Percentiles rank a stretch among this genome's conserved stretches.
These are phyloP conservation scores for Dendrobium catenatum DNA, from an alignment of 106 monocot species.

Conservation along the genomic window DNA sequence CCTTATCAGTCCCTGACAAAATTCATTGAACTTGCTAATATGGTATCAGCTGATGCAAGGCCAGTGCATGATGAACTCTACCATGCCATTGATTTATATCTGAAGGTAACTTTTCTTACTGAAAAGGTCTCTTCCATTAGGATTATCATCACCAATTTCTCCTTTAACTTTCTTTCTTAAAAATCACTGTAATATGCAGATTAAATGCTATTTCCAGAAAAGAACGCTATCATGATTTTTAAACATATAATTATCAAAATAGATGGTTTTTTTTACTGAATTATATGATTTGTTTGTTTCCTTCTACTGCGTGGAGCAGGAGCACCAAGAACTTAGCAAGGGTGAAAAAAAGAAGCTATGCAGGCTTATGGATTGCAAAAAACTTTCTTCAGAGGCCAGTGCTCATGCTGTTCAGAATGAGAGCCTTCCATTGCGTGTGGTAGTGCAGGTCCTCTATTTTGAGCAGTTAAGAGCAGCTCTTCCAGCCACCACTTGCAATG, in stretches of 20 bases:
- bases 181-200: neutral
- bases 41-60: constrained; percentile 23
- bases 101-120: constrained; percentile 20
- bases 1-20: constrained; percentile 15
- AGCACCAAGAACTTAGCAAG: constrained; percentile 69
- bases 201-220: neutral
- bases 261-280: neutral
- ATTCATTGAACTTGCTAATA: constrained; percentile 29
- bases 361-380: constrained; percentile 66
- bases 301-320: constrained; percentile 29
- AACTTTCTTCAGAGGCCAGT: constrained; percentile 63
- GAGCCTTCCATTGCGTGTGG: constrained; percentile 68
- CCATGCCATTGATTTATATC: constrained; percentile 34
- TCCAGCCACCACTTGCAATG: constrained; percentile 8
- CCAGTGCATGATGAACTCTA: constrained; percentile 40
- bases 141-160: too few relatives aligned
- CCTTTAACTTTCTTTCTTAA: too few relatives aligned
- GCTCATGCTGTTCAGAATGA: constrained; percentile 89
- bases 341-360: constrained; percentile 82
- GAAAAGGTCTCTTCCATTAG: too few relatives aligned
- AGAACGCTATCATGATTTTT: neutral
- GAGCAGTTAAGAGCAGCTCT: constrained; percentile 62
- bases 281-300: neutral
- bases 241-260: neutral
- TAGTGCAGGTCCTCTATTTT: constrained; percentile 83